phyloP scores from a whole-genome alignment of 164 flowering plant species.

The Paratinospora sagittata region DNA sequence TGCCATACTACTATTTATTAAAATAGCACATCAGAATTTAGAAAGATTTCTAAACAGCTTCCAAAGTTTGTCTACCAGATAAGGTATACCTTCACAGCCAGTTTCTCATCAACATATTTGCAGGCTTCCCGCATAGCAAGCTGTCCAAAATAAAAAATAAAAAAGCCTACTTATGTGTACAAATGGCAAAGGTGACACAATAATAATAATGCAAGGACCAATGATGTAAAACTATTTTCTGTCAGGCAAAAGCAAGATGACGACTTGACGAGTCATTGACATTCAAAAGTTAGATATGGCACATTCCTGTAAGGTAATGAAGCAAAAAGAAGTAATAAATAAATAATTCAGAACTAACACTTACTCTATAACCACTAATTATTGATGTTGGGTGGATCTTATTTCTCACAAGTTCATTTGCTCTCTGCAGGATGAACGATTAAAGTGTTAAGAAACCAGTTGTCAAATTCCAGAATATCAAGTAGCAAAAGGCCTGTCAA shows the following conservation, averaged over 20 bases:
- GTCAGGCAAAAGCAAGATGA: not conserved
- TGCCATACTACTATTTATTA: not conserved
- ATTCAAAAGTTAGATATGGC: not conserved
- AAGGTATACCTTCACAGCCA: slow-evolving; percentile 64
- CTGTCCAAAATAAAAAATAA: slow-evolving; percentile 32
- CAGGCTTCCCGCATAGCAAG: slow-evolving; percentile 94
- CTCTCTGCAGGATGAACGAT: slow-evolving; percentile 57
- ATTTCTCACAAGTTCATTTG: slow-evolving; percentile 88
- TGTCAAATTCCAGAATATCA: not conserved
- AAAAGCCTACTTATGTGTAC: not conserved
- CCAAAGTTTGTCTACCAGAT: not conserved
- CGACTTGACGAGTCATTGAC: not conserved
- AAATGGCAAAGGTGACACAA: not conserved
- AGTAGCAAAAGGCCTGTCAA: not conserved
- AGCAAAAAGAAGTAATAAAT: not conserved
- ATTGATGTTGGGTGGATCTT: slow-evolving; percentile 97
- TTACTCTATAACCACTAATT: slow-evolving; percentile 93
- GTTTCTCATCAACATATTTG: slow-evolving; percentile 80
- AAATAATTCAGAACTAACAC: slow-evolving; percentile 15
- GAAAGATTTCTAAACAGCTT: not conserved
- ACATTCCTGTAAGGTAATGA: not conserved
- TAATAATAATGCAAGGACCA: not conserved
- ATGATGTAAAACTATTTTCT: not conserved
- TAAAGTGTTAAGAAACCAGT: not conserved
- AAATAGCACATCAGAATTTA: not conserved